Percentiles rank a stretch among this genome's conserved stretches.
These are phyloP conservation scores for Sporisorium graminicola DNA, from an alignment of 1,284 basidiomycete genomes.

Conservation along the genomic window DNA sequence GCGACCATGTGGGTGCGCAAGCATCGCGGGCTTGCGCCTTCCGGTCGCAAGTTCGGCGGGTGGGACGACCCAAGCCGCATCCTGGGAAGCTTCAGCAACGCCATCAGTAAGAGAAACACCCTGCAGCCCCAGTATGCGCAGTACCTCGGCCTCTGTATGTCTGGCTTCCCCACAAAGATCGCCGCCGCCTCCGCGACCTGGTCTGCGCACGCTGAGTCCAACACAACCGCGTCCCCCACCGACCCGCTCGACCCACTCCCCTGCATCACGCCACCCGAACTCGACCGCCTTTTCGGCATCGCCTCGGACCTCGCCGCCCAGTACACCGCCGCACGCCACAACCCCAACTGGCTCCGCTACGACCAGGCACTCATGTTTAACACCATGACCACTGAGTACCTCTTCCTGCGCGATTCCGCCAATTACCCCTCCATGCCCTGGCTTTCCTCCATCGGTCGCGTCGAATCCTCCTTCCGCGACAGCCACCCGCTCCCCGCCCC, in stretches of 20 bases:
- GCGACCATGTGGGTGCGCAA: constrained; percentile 36
- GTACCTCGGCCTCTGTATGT: constrained; percentile 42
- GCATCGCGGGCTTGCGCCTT: constrained; percentile 10
- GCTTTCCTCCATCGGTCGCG: constrained; percentile 29
- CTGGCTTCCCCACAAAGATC: constrained; percentile 34
- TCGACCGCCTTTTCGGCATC: constrained; percentile 8
- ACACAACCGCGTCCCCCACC: constrained; percentile 1
- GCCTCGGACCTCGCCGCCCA: constrained; percentile 6
- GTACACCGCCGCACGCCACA: constrained; percentile 17
- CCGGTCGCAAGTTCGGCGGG: neutral
- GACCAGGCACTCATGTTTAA: constrained; percentile 30
- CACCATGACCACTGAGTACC: constrained; percentile 44
- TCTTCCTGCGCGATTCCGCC: constrained; percentile 8
- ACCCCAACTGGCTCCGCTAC: constrained; percentile 27
- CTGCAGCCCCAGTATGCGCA: constrained; percentile 13
- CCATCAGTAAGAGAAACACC: constrained; percentile 33
- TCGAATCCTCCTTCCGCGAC: constrained; percentile 19
- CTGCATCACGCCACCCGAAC: neutral
- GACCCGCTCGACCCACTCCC: constrained; percentile 14
- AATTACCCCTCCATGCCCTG: constrained; percentile 49
- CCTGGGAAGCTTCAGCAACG: constrained; percentile 36
- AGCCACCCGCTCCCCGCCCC: constrained; percentile 9
- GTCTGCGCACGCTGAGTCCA: neutral
- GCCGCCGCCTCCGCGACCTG: constrained; percentile 11
- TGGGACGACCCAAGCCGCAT: constrained; percentile 18